Percentiles rank a stretch among this genome's conserved stretches.
phyloP scores from a whole-genome alignment of 2,329 filamentous ascomycete species.

The Lithohypha guttulata region DNA sequence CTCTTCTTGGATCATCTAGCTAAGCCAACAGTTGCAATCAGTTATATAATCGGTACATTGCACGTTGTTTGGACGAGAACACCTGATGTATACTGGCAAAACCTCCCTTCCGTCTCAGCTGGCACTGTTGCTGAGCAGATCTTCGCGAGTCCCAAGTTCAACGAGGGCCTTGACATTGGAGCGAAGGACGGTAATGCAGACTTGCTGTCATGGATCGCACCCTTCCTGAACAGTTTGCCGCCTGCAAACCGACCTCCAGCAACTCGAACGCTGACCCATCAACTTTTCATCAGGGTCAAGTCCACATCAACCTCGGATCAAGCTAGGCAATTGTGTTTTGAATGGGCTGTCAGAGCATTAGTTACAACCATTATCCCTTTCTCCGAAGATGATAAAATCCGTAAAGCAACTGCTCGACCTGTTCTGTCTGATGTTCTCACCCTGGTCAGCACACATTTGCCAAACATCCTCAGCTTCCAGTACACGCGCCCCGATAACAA shows the following conservation, averaged over 20 bases:
- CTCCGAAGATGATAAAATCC: slow-evolving; percentile 35
- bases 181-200: slow-evolving; percentile 23
- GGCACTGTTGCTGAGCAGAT: slow-evolving; percentile 74
- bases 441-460: slow-evolving; percentile 39
- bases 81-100: slow-evolving; percentile 75
- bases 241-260: slow-evolving; percentile 66
- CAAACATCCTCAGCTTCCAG: slow-evolving; percentile 45
- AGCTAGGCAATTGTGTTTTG: slow-evolving; percentile 37
- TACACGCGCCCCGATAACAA: slow-evolving; percentile 33
- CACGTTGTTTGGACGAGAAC: slow-evolving; percentile 63
- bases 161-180: slow-evolving; percentile 37
- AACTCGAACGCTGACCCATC: slow-evolving; percentile 65
- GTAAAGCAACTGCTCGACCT: slow-evolving; percentile 37
- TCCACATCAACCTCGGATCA: slow-evolving; percentile 30
- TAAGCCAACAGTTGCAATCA: slow-evolving; percentile 51
- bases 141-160: slow-evolving; percentile 60
- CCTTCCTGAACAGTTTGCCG: slow-evolving; percentile 67
- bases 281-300: slow-evolving; percentile 55
- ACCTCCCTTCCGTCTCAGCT: slow-evolving; percentile 69
- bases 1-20: slow-evolving; percentile 56
- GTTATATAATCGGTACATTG: slow-evolving; percentile 60
- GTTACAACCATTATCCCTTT: slow-evolving; percentile 38
- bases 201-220: slow-evolving; percentile 66
- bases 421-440: slow-evolving; percentile 39
- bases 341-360: slow-evolving; percentile 35